Evolutionary conservation across 1,284 basidiomycete species (phyloP).

Genomic region (Sutorius eximius): DNA sequence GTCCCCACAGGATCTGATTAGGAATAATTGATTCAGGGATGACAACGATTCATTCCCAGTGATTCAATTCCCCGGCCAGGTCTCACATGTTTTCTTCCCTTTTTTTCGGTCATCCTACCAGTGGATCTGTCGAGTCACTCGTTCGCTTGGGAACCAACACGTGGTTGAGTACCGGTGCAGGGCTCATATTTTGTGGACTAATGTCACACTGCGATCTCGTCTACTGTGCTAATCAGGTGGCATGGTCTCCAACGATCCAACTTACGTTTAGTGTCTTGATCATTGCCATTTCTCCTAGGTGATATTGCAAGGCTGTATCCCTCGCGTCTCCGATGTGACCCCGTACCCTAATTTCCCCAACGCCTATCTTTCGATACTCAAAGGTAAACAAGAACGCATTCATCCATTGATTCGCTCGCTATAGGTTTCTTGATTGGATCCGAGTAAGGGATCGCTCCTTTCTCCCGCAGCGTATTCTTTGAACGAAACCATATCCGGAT

Average conservation of each 20-base stretch:
- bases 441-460: slow-evolving; percentile 28
- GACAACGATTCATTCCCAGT: not conserved
- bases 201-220: not conserved
- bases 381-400: slow-evolving; percentile 11
- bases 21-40: slow-evolving; percentile 9
- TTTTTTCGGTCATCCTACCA: not conserved
- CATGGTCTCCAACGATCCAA: slow-evolving; percentile 24
- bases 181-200: not conserved
- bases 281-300: slow-evolving; percentile 16
- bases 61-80: not conserved
- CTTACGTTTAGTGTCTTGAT: slow-evolving; percentile 29
- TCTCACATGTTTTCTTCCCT: not conserved
- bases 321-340: slow-evolving; percentile 14
- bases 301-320: slow-evolving; percentile 6
- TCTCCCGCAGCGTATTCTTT: slow-evolving; percentile 9
- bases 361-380: slow-evolving; percentile 1
- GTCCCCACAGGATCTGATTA: slow-evolving; percentile 15
- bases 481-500: slow-evolving; percentile 13
- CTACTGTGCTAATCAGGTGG: slow-evolving; percentile 8
- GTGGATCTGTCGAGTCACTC: not conserved
- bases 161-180: not conserved
- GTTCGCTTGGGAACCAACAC: slow-evolving; percentile 1
- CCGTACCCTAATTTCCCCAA: slow-evolving; percentile 6
- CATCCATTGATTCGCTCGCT: slow-evolving; percentile 8
- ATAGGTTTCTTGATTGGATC: slow-evolving; percentile 24